Conservation (phyloP, 768 basidiomycete species). For the Pleurotus giganteus region DNA sequence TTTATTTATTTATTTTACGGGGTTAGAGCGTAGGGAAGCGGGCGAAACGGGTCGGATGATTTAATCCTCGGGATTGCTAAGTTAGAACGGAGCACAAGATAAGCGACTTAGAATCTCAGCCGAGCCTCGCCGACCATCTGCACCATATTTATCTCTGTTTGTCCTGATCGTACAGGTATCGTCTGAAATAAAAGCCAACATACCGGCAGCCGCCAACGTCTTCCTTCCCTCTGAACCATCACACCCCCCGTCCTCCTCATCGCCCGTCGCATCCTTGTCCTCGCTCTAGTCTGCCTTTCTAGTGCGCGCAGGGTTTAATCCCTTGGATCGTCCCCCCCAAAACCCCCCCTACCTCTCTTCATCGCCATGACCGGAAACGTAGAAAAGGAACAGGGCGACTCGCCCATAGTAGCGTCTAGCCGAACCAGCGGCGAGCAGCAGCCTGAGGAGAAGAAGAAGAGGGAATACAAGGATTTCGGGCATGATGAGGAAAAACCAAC, state of each 20-base stretch:
- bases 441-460: constrained; percentile 55
- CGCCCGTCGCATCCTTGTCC: not conserved
- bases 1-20: constrained; percentile 10
- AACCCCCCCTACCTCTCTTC: constrained; percentile 20
- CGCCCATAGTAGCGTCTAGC: constrained; percentile 37
- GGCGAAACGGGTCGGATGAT: constrained; percentile 7
- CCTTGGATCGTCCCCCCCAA: not conserved
- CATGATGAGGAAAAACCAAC: constrained; percentile 68
- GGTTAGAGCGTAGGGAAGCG: constrained; percentile 8
- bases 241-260: constrained; percentile 8
- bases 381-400: constrained; percentile 64
- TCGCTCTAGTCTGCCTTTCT: constrained; percentile 1
- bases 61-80: constrained; percentile 10
- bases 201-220: constrained; percentile 10
- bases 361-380: constrained; percentile 38
- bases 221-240: constrained; percentile 10
- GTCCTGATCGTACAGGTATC: constrained; percentile 6
- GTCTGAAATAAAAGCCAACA: constrained; percentile 12
- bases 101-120: constrained; percentile 6
- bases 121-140: constrained; percentile 10
- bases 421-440: constrained; percentile 24
- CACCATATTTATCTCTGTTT: constrained; percentile 7
- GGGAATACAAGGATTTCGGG: constrained; percentile 86
- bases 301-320: constrained; percentile 8
- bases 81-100: not conserved